phyloP scores from a whole-genome alignment of 1,284 basidiomycete species.

The Apiotrichum sp. region DNA sequence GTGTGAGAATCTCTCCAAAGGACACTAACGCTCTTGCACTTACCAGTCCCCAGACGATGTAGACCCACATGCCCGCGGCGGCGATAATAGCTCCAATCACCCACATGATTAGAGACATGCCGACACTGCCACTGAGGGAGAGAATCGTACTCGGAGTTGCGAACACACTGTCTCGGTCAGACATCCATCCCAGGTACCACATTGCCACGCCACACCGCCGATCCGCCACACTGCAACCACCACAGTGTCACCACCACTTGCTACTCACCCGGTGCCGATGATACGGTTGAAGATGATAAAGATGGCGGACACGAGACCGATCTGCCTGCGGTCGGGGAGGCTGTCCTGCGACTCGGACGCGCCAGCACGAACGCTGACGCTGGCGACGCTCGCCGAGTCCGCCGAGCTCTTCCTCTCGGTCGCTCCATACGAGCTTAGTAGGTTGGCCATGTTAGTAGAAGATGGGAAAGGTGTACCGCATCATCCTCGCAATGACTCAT shows the following conservation, averaged over 20 bases:
- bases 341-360: neutral
- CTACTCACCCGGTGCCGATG: constrained; percentile 9
- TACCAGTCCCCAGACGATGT: constrained; percentile 20
- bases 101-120: constrained; percentile 24
- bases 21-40: neutral
- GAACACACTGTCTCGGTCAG: constrained; percentile 8
- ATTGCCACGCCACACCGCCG: neutral
- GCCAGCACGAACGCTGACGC: neutral
- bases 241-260: neutral
- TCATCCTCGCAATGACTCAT: too few relatives aligned
- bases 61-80: constrained; percentile 26
- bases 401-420: neutral
- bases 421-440: neutral
- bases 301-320: constrained; percentile 9
- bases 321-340: constrained; percentile 5
- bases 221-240: neutral
- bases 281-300: constrained; percentile 17
- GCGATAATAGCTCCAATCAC: constrained; percentile 26
- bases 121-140: constrained; percentile 13
- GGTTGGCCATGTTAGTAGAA: too few relatives aligned
- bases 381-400: neutral
- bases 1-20: neutral
- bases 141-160: constrained; percentile 14
- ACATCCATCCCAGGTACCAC: neutral
- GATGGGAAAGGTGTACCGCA: too few relatives aligned